A percentile compares a stretch with the other conserved stretches of the same genome.
Evolutionary conservation across 202 grass and related monocot species (phyloP).

Genomic region (Carex sylvatica): DNA sequence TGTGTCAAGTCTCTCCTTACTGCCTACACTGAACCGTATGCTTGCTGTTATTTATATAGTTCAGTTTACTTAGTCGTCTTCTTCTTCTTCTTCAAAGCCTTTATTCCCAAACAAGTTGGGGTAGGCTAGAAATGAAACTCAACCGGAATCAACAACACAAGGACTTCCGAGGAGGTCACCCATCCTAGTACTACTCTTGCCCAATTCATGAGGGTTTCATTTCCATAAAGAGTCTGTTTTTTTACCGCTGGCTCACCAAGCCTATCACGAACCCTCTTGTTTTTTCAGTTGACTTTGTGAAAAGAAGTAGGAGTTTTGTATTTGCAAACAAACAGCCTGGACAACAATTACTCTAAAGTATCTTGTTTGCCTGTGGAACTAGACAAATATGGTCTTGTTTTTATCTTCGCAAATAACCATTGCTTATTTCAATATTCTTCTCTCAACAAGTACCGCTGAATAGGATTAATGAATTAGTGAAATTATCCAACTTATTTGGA

Average conservation of each 20-base stretch:
- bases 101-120: no score
- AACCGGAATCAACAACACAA: no score
- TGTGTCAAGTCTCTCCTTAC: constrained; percentile 83
- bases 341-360: not conserved
- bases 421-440: not conserved
- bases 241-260: no score
- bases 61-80: not conserved
- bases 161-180: no score
- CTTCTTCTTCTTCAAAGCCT: no score
- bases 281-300: not conserved
- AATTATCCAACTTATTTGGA: not conserved
- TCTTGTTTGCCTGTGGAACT: not conserved
- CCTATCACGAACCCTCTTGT: no score
- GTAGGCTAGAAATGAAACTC: no score
- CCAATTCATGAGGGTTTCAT: no score
- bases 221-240: no score
- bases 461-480: not conserved
- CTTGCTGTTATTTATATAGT: constrained; percentile 11
- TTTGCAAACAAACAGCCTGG: not conserved
- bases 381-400: not conserved
- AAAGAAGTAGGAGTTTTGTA: not conserved
- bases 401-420: not conserved
- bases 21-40: constrained; percentile 80
- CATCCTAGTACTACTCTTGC: no score
- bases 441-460: not conserved